Conservation (phyloP, 345 rosid species). For the Gossypium turneri region DNA sequence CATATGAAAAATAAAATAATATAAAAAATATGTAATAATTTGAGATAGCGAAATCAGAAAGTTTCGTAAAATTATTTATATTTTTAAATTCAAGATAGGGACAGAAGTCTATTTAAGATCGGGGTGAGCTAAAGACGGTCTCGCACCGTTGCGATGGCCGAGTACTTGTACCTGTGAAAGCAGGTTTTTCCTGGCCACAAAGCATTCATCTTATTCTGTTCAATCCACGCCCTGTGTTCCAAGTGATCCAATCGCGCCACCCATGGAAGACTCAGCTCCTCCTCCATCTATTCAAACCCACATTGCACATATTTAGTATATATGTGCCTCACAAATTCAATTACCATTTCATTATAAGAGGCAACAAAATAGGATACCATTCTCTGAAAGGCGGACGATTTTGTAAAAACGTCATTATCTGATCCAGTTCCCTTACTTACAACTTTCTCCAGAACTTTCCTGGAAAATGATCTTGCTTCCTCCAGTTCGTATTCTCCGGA, state of each 20-base stretch:
- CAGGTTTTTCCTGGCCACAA: slow-evolving; percentile 47
- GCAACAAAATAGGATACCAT: slow-evolving; percentile 13
- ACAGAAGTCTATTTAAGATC: no score
- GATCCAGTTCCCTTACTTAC: background rate
- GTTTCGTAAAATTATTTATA: no score
- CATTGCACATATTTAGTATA: background rate
- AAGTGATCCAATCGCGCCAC: slow-evolving; percentile 51
- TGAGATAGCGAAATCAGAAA: no score
- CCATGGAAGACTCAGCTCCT: slow-evolving; percentile 52
- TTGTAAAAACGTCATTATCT: background rate
- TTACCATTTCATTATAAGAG: background rate
- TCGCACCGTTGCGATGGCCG: no score
- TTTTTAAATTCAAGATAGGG: no score
- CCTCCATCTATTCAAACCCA: slow-evolving; percentile 32
- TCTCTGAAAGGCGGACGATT: slow-evolving; percentile 10
- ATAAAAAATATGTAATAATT: no score
- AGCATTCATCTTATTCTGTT: slow-evolving; percentile 36
- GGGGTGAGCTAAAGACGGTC: no score
- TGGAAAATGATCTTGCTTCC: slow-evolving; percentile 48
- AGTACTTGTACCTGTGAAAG: slow-evolving; percentile 36
- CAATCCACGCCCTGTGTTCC: slow-evolving; percentile 61
- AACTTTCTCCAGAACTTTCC: slow-evolving; percentile 35
- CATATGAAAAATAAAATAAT: no score
- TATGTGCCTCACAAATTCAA: background rate
- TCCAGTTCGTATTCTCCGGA: slow-evolving; percentile 44